A percentile compares a stretch with the other conserved stretches of the same genome.
Conservation (phyloP, 1,139 yeast species). For the Candida frijolesensis region DNA sequence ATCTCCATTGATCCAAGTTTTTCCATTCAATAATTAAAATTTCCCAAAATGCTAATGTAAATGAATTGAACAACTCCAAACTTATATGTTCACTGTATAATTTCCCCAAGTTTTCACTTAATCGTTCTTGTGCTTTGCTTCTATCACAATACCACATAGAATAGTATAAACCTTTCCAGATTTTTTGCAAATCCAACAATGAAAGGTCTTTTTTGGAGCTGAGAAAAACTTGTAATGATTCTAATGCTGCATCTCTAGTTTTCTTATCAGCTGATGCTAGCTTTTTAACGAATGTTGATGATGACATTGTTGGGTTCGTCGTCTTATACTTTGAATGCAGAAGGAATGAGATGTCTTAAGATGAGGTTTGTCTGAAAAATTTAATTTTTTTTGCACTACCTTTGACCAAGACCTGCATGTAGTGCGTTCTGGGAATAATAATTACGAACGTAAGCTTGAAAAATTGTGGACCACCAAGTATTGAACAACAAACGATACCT, state of each 20-base stretch:
- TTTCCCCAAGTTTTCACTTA: conserved; percentile 73
- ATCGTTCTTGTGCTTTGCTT: conserved; percentile 84
- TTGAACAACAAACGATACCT: background rate
- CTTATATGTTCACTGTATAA: conserved; percentile 52
- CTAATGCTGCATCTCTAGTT: conserved; percentile 75
- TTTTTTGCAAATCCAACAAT: conserved; percentile 65
- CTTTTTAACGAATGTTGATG: conserved; percentile 65
- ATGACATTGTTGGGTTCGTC: conserved; percentile 23
- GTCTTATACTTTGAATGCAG: background rate
- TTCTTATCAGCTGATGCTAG: conserved; percentile 81
- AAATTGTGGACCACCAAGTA: background rate
- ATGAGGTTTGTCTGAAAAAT: background rate
- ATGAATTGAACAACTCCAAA: conserved; percentile 28
- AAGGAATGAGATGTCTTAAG: background rate
- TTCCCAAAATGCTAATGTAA: conserved; percentile 80
- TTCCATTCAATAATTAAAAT: conserved; percentile 85
- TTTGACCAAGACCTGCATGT: background rate
- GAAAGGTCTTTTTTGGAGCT: conserved; percentile 35
- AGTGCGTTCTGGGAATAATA: background rate
- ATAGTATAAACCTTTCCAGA: conserved; percentile 92
- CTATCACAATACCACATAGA: conserved; percentile 97
- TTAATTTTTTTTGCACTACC: background rate
- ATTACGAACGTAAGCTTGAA: too few species aligned
- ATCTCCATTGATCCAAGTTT: conserved; percentile 77
- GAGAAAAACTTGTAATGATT: conserved; percentile 63